Percentiles rank a stretch among this genome's conserved stretches.
These are phyloP conservation scores for Apiotrichum siamense DNA, from an alignment of 1,284 basidiomycete species.

Conservation along the genomic window DNA sequence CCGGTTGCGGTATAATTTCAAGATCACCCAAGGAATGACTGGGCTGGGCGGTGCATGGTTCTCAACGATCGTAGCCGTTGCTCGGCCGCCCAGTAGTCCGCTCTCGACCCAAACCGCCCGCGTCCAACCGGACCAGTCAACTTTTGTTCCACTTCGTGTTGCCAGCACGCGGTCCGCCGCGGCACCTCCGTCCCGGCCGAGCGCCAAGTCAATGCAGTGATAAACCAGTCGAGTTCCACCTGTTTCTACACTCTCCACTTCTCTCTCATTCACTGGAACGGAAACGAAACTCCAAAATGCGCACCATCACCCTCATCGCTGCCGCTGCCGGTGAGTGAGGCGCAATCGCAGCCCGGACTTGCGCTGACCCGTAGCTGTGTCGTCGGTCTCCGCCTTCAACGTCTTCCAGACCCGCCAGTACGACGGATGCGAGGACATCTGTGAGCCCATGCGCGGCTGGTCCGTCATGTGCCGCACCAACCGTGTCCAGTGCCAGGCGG, in stretches of 20 bases:
- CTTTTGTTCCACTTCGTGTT: too few relatives aligned
- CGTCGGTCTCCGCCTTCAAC: constrained; percentile 4
- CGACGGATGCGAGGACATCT: constrained; percentile 13
- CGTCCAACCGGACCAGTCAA: too few relatives aligned
- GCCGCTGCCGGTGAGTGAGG: constrained; percentile 10
- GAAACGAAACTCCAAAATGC: constrained; percentile 7
- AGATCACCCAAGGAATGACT: too few relatives aligned
- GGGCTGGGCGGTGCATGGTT: too few relatives aligned
- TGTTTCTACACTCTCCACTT: neutral
- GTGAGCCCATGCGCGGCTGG: constrained; percentile 18
- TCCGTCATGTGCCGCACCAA: constrained; percentile 14
- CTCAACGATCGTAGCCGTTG: too few relatives aligned
- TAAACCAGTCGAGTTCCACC: neutral
- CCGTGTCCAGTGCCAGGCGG: constrained; percentile 12
- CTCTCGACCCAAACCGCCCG: too few relatives aligned
- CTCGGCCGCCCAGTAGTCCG: too few relatives aligned
- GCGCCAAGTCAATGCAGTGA: too few relatives aligned
- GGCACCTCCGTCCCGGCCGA: too few relatives aligned
- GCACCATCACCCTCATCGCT: constrained; percentile 6
- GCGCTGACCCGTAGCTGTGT: constrained; percentile 6
- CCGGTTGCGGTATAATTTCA: too few relatives aligned
- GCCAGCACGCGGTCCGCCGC: too few relatives aligned
- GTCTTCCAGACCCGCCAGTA: constrained; percentile 7
- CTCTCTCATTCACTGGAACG: neutral
- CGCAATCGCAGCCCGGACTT: too few relatives aligned